These are phyloP conservation scores for Apiospora koreana DNA, from an alignment of 2,329 filamentous ascomycete genomes.

Conservation along the genomic window DNA sequence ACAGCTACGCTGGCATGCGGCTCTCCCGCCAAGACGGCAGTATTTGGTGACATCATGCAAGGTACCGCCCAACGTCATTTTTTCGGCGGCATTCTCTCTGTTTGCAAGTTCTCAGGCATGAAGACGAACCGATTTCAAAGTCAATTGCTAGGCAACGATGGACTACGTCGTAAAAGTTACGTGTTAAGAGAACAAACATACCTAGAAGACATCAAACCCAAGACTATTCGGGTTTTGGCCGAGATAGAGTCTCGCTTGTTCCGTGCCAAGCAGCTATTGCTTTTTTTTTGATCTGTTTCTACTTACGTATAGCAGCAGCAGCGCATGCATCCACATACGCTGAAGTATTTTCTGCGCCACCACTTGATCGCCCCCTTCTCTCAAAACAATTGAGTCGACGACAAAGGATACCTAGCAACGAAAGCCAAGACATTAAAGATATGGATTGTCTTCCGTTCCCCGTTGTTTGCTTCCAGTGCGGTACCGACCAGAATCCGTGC, in stretches of 20 bases:
- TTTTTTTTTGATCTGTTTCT: background rate
- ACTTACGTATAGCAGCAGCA: too few species aligned
- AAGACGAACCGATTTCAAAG: too few species aligned
- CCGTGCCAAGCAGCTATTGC: background rate
- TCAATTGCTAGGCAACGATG: background rate
- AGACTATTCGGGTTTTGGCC: background rate
- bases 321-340: background rate
- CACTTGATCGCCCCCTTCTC: background rate
- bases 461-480: slow-evolving; percentile 20
- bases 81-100: background rate
- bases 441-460: slow-evolving; percentile 15
- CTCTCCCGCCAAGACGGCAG: background rate
- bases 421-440: background rate
- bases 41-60: slow-evolving; percentile 4
- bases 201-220: too few species aligned
- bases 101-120: background rate
- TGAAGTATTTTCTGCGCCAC: background rate
- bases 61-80: slow-evolving; percentile 2
- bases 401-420: too few species aligned
- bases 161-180: background rate
- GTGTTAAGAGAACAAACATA: background rate
- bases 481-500: slow-evolving; percentile 19
- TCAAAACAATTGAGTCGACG: background rate
- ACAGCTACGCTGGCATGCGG: background rate
- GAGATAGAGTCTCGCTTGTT: background rate